Base-by-base conservation (phyloP, 75 land plant species). In the Pseudotsuga menziesii region DNA sequence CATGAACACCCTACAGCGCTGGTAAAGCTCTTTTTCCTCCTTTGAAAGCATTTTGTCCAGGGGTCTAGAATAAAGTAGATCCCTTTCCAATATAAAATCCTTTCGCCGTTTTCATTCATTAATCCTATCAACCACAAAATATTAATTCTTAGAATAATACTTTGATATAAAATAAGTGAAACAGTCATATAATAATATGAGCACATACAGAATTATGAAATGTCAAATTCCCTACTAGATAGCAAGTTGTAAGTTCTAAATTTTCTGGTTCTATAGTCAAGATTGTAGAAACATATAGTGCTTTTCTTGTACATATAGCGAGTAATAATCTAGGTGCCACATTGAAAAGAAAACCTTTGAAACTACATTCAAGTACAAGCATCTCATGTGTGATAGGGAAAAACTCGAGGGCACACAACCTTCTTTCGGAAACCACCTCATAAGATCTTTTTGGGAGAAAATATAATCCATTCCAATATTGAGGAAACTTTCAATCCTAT, bases 101-200 rank as follows among this genome's bases (percentile, higher is more conserved):
- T 97, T 97, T 58, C 99, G 84, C 75, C 98, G 86, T 76, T 94
- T 94, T 81, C 98, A 87, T 80, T 97, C 98, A 80, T 92, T 94
- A 75, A 97, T 88, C 84, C 99, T 97, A 36, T 60, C 78, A 87
- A 44, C 8, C 52, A 44, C 7, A 44, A 44, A 39, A 39, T 67
- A 67, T 67, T 36, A 36, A 36, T 67, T 67, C 7, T 36, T 67
- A 67, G 22, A 67, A 36, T 20, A 67, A 36, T 36, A 0, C 19
- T 20, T 36, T 67, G 4, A 19, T n/a, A 67, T 36, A 67, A 8
- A 4, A 17, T 11, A 19, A 36, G n/a, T 41, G 20, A 67, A 3
- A 36, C 36, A 5, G 2, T 17, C 20, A 19, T 17, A 36, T 5
- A 63, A 8, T 27, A 25, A 23, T 23, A 61, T 27, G 26, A 5